phyloP scores from a whole-genome alignment of 306 rosid species.

The Gillenia trifoliata region DNA sequence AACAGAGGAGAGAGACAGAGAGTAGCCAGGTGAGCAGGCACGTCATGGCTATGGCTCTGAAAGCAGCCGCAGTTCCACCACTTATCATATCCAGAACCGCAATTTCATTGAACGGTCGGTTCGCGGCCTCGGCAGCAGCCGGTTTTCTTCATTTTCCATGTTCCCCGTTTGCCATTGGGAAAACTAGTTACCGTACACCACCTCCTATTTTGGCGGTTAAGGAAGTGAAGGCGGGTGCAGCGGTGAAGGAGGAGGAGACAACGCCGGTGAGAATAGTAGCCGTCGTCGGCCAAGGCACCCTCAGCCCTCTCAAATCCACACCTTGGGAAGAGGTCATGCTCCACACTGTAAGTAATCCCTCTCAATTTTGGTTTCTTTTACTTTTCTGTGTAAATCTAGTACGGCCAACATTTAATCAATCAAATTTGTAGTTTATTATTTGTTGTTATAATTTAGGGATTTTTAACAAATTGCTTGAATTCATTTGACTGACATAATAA shows the following conservation, averaged over 20 bases:
- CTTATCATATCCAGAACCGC: constrained; percentile 1
- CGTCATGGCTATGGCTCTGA: constrained; percentile 20
- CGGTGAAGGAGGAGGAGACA: constrained; percentile 10
- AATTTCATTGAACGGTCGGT: constrained; percentile 4
- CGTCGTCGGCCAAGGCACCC: constrained; percentile 56
- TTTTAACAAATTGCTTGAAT: neutral
- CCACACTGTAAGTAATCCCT: constrained; percentile 51
- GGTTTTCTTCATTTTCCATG: constrained; percentile 6
- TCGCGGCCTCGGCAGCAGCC: constrained; percentile 3
- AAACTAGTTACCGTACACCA: constrained; percentile 4
- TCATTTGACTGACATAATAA: no score
- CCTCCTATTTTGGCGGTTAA: constrained; percentile 26
- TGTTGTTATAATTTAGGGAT: neutral
- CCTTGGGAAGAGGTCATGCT: constrained; percentile 83
- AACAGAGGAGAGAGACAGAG: neutral
- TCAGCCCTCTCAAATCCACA: constrained; percentile 62
- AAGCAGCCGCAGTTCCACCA: constrained; percentile 8
- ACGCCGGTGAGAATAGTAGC: constrained; percentile 59
- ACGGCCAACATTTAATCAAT: no score
- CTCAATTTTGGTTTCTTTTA: neutral
- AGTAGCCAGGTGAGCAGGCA: neutral
- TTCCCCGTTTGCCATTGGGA: neutral
- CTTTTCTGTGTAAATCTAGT: neutral
- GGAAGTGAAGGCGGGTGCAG: neutral
- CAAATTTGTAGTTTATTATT: no score